Percentiles rank a stretch among this genome's conserved stretches.
phyloP scores from a whole-genome alignment of 2,329 filamentous ascomycete species.

The Phoma sp. region DNA sequence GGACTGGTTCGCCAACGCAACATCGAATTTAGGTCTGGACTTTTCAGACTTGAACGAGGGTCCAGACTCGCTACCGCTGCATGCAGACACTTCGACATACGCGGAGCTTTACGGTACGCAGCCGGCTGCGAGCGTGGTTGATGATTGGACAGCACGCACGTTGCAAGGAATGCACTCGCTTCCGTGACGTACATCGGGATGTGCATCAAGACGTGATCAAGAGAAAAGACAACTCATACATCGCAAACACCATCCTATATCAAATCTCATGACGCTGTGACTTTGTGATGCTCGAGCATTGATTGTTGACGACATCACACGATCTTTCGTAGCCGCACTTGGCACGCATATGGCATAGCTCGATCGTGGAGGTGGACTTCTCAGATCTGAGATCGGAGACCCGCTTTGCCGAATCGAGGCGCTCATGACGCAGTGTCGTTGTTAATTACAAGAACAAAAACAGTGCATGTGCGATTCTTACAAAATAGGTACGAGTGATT shows the following conservation, averaged over 20 bases:
- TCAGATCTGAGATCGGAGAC: constrained; percentile 19
- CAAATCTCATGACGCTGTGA: constrained; percentile 20
- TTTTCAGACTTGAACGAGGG: constrained; percentile 23
- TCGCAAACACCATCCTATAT: not conserved
- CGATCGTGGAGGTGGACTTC: constrained; percentile 19
- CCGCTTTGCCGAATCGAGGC: constrained; percentile 32
- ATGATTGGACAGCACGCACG: constrained; percentile 31
- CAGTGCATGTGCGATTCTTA: not conserved
- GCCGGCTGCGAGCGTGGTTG: constrained; percentile 15
- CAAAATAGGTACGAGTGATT: not conserved
- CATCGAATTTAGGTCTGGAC: constrained; percentile 27
- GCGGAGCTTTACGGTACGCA: constrained; percentile 16
- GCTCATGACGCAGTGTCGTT: constrained; percentile 41
- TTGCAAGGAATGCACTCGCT: constrained; percentile 25
- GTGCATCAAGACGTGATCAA: not conserved
- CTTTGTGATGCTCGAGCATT: constrained; percentile 11
- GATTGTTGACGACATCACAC: constrained; percentile 8
- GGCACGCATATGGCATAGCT: constrained; percentile 7
- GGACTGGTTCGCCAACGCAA: constrained; percentile 31
- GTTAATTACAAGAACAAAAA: constrained; percentile 17
- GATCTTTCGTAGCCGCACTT: constrained; percentile 10
- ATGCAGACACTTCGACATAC: constrained; percentile 12
- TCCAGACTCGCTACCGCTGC: constrained; percentile 6
- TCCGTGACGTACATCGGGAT: constrained; percentile 1
- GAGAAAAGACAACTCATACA: not conserved